Evolutionary conservation across 2,329 filamentous ascomycete genomes (phyloP).

Genomic region (Madurella fahalii): DNA sequence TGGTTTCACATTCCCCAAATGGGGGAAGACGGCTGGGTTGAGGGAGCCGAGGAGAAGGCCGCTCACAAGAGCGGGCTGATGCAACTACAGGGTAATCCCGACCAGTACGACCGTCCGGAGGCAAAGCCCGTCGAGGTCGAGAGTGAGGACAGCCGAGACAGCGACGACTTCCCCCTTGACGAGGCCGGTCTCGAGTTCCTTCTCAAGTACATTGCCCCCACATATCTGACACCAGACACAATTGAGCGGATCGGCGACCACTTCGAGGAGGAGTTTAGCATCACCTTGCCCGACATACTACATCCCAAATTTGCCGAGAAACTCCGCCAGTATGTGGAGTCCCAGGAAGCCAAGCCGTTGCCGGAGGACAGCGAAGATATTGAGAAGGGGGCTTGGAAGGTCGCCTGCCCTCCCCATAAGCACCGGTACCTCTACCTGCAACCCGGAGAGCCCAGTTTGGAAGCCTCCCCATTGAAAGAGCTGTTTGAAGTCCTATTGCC

Average conservation of each 20-base stretch:
- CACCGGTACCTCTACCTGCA: conserved; percentile 86
- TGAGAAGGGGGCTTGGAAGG: conserved; percentile 62
- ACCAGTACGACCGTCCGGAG: conserved; percentile 80
- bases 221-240: conserved; percentile 88
- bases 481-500: conserved; percentile 79
- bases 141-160: conserved; percentile 44
- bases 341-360: conserved; percentile 52
- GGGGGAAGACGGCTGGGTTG: conserved; percentile 86
- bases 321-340: conserved; percentile 67
- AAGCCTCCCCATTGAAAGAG: conserved; percentile 64
- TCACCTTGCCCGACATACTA: conserved; percentile 76
- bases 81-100: conserved; percentile 87
- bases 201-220: conserved; percentile 83
- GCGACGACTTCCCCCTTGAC: conserved; percentile 54
- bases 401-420: conserved; percentile 89
- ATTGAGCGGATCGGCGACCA: conserved; percentile 75
- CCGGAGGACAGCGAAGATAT: conserved; percentile 50
- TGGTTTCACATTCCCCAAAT: conserved; percentile 98
- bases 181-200: conserved; percentile 84
- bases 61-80: conserved; percentile 86
- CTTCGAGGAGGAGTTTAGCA: conserved; percentile 78
- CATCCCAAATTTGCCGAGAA: conserved; percentile 70
- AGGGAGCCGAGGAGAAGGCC: conserved; percentile 82
- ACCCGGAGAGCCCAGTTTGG: conserved; percentile 38
- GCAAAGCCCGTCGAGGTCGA: conserved; percentile 50